Evolutionary conservation across 257 asterid species (phyloP).

Genomic region (Solanum piurae): DNA sequence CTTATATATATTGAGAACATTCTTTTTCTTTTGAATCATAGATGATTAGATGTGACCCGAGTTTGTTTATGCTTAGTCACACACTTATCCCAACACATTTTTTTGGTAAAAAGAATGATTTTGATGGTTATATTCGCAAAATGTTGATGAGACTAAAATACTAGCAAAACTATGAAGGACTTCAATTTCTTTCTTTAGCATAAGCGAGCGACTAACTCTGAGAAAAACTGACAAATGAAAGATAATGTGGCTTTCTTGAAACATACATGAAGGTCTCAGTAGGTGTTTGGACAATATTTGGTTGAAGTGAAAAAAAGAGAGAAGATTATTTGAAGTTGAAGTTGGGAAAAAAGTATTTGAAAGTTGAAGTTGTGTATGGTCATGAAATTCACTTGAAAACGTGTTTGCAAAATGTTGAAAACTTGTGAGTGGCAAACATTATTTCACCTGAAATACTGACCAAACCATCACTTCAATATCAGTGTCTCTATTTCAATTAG

Average conservation of each 20-base stretch:
- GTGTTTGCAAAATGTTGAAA: background rate
- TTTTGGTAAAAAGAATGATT: background rate
- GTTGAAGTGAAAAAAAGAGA: background rate
- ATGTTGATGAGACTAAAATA: background rate
- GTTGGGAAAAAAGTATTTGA: background rate
- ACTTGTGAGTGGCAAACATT: background rate
- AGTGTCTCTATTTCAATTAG: background rate
- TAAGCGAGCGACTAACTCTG: background rate
- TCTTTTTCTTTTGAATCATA: background rate
- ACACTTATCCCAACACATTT: background rate
- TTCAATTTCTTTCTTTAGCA: background rate
- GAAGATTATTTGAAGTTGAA: background rate
- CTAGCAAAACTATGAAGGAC: background rate
- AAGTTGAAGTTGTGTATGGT: background rate
- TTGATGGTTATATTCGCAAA: background rate
- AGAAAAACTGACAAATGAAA: background rate
- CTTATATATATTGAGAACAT: background rate
- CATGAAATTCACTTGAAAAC: background rate
- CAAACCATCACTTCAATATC: background rate
- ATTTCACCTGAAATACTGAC: background rate
- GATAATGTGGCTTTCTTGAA: background rate
- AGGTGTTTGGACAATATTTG: background rate
- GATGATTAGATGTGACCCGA: background rate
- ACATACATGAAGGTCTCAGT: background rate
- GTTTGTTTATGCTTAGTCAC: background rate